phyloP scores from a whole-genome alignment of 1,284 basidiomycete species.

The Ceratobasidium sp. region DNA sequence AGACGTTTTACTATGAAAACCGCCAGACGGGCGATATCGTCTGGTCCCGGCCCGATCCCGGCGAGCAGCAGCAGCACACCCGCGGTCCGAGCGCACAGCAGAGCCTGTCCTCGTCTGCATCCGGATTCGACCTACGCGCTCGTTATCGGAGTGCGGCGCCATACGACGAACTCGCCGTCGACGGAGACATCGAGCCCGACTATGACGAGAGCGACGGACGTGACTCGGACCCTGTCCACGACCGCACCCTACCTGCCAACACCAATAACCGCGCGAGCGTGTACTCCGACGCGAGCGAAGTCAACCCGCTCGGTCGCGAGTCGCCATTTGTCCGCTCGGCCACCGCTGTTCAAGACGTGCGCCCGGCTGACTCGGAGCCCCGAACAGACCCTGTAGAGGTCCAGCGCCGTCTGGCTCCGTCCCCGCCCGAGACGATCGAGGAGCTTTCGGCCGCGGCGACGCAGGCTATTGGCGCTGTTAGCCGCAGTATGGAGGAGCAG shows the following conservation, averaged over 20 bases:
- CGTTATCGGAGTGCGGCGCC: slow-evolving; percentile 13
- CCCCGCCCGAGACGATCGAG: slow-evolving; percentile 70
- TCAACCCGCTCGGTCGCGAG: slow-evolving; percentile 65
- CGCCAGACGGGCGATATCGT: slow-evolving; percentile 75
- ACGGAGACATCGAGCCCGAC: slow-evolving; percentile 26
- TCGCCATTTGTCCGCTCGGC: slow-evolving; percentile 43
- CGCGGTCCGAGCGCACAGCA: slow-evolving; percentile 36
- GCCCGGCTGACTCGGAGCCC: slow-evolving; percentile 26
- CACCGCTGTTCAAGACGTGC: slow-evolving; percentile 18
- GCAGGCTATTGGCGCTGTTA: slow-evolving; percentile 73
- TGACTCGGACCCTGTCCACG: slow-evolving; percentile 54
- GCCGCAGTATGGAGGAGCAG: slow-evolving; percentile 58
- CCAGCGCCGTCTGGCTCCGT: slow-evolving; percentile 68
- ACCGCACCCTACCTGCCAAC: slow-evolving; percentile 12
- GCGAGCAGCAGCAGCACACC: slow-evolving; percentile 11
- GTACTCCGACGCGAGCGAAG: slow-evolving; percentile 82
- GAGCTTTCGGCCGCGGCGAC: slow-evolving; percentile 72
- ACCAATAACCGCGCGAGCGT: slow-evolving; percentile 70
- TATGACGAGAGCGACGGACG: slow-evolving; percentile 41
- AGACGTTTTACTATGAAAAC: slow-evolving; percentile 85
- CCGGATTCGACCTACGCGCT: slow-evolving; percentile 32
- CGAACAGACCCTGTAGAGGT: slow-evolving; percentile 61
- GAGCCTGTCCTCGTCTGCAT: slow-evolving; percentile 37
- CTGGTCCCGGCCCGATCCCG: slow-evolving; percentile 73
- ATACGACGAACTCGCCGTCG: slow-evolving; percentile 6